phyloP scores from a whole-genome alignment of 2,329 filamentous ascomycete genomes.

The Clonostachys sp. region DNA sequence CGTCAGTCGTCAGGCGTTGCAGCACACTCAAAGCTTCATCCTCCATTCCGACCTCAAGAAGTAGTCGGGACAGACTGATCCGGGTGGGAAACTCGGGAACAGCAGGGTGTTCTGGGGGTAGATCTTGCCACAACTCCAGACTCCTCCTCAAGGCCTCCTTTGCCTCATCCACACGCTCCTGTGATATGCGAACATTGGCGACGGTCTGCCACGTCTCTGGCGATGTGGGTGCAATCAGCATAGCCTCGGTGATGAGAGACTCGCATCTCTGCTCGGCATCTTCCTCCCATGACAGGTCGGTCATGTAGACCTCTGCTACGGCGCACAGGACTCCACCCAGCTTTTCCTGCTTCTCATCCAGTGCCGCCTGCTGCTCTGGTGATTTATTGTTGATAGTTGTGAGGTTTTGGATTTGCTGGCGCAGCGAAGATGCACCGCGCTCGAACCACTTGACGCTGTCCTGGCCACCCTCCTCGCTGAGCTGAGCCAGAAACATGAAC shows the following conservation, averaged over 20 bases:
- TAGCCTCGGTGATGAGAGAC: conserved; percentile 81
- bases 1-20: conserved; percentile 78
- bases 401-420: conserved; percentile 63
- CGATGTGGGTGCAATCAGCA: conserved; percentile 74
- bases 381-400: conserved; percentile 36
- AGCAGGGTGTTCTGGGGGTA: conserved; percentile 64
- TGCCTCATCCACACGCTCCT: conserved; percentile 75
- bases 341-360: conserved; percentile 71
- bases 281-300: conserved; percentile 87
- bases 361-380: conserved; percentile 29
- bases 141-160: conserved; percentile 73
- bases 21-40: conserved; percentile 80
- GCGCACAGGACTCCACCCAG: conserved; percentile 90
- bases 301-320: conserved; percentile 98
- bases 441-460: conserved; percentile 66
- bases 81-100: conserved; percentile 84
- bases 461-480: conserved; percentile 66
- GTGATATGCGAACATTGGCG: conserved; percentile 89
- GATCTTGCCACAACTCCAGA: conserved; percentile 76
- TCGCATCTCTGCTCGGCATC: conserved; percentile 90
- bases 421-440: conserved; percentile 67
- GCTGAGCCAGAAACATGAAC: conserved; percentile 89
- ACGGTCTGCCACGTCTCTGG: conserved; percentile 94
- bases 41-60: conserved; percentile 89
- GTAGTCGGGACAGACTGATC: conserved; percentile 75